A percentile compares a stretch with the other conserved stretches of the same genome.
Evolutionary conservation across 768 basidiomycete genomes (phyloP).

Genomic region (Ramaria sp.): DNA sequence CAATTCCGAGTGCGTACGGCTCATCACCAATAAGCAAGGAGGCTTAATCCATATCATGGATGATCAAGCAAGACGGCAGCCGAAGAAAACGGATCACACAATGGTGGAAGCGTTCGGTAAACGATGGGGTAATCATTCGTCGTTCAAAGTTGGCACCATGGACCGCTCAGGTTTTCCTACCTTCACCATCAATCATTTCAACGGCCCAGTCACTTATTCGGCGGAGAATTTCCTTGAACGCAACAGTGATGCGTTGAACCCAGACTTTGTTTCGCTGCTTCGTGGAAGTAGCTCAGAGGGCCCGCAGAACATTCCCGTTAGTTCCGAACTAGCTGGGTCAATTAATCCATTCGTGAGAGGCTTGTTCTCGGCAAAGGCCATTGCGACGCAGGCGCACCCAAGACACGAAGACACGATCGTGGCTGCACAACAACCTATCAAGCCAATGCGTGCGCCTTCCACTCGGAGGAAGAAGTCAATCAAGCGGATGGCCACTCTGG

Average conservation of each 20-base stretch:
- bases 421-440: constrained; percentile 83
- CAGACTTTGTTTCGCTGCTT: constrained; percentile 86
- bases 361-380: constrained; percentile 78
- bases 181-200: constrained; percentile 89
- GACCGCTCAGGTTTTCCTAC: constrained; percentile 74
- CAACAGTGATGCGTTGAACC: constrained; percentile 82
- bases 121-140: constrained; percentile 87
- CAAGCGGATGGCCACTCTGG: constrained; percentile 48
- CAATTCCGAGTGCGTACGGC: constrained; percentile 79
- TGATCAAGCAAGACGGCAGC: constrained; percentile 78
- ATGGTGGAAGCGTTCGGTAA: constrained; percentile 95
- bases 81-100: constrained; percentile 85
- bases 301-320: constrained; percentile 26
- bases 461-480: constrained; percentile 72
- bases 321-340: constrained; percentile 63
- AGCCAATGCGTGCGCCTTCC: constrained; percentile 90
- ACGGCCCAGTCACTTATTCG: constrained; percentile 85
- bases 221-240: constrained; percentile 82
- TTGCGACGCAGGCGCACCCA: constrained; percentile 88
- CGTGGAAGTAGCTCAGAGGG: constrained; percentile 37
- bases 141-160: constrained; percentile 72
- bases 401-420: constrained; percentile 93
- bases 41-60: constrained; percentile 97
- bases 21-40: constrained; percentile 78
- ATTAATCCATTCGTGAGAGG: constrained; percentile 87